Conservation (phyloP, 495 filamentous ascomycete genomes). For the Durotheca rogersii region DNA sequence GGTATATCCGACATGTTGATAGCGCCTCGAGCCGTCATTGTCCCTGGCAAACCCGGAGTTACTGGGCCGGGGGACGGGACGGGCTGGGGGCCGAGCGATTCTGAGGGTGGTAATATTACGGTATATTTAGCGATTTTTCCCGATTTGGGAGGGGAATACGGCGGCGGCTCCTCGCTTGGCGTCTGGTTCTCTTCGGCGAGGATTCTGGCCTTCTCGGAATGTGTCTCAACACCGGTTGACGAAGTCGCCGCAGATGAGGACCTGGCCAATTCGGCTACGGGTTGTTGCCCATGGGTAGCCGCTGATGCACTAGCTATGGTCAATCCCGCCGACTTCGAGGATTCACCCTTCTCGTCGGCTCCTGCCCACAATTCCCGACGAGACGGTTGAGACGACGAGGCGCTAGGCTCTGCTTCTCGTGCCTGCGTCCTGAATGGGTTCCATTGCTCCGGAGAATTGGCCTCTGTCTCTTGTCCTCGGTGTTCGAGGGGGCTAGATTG, state of each 20-base stretch:
- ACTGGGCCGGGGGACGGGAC: slow-evolving; percentile 49
- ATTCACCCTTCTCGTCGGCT: slow-evolving; percentile 32
- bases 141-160: slow-evolving; percentile 44
- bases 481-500: slow-evolving; percentile 42
- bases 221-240: slow-evolving; percentile 22
- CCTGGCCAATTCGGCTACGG: slow-evolving; percentile 5
- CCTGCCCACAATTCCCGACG: slow-evolving; percentile 42
- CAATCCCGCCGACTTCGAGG: slow-evolving; percentile 19
- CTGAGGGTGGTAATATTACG: slow-evolving; percentile 41
- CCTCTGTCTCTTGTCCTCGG: slow-evolving; percentile 26
- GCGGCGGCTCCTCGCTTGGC: slow-evolving; percentile 40
- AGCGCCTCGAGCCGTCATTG: slow-evolving; percentile 50
- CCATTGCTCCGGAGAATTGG: slow-evolving; percentile 20
- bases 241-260: slow-evolving; percentile 14
- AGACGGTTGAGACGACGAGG: background rate
- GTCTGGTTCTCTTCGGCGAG: slow-evolving; percentile 36
- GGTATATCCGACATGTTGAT: slow-evolving; percentile 44
- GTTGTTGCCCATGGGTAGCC: slow-evolving; percentile 19
- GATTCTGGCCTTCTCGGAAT: slow-evolving; percentile 42
- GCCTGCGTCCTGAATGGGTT: slow-evolving; percentile 19
- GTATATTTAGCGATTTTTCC: slow-evolving; percentile 39
- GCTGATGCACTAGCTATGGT: slow-evolving; percentile 16
- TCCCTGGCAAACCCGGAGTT: slow-evolving; percentile 42
- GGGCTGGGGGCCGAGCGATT: slow-evolving; percentile 37
- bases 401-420: slow-evolving; percentile 1